Conservation (phyloP, 768 basidiomycete genomes). For the Amanita pallidorosea region DNA sequence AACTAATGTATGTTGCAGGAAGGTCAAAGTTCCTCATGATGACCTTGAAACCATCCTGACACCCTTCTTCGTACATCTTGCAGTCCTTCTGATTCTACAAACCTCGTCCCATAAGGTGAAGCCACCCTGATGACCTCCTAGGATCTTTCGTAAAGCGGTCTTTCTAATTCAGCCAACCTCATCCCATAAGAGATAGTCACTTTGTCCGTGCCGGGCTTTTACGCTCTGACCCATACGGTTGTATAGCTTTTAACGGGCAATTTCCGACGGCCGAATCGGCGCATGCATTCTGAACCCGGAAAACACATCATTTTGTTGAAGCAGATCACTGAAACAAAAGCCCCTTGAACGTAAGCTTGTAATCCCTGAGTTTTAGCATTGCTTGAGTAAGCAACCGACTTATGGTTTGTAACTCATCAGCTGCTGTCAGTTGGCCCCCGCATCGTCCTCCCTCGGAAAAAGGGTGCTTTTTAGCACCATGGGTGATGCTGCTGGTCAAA, state of each 20-base stretch:
- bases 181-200: too few species aligned
- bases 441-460: slow-evolving; percentile 7
- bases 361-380: background rate
- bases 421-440: slow-evolving; percentile 8
- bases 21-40: background rate
- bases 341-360: background rate
- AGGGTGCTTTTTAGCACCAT: slow-evolving; percentile 12
- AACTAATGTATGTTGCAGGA: background rate
- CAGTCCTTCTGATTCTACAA: too few species aligned
- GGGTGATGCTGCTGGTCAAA: slow-evolving; percentile 23
- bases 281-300: background rate
- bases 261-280: background rate
- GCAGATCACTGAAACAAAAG: slow-evolving; percentile 4
- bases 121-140: too few species aligned
- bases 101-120: too few species aligned
- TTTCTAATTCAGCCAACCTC: too few species aligned
- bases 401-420: background rate
- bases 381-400: background rate
- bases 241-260: background rate
- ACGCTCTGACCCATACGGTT: too few species aligned
- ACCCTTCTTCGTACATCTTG: too few species aligned
- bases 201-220: too few species aligned
- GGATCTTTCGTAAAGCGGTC: too few species aligned
- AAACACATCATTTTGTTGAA: slow-evolving; percentile 1
- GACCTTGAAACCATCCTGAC: too few species aligned